phyloP scores from a whole-genome alignment of 345 rosid genomes.

The Euclidium syriacum region DNA sequence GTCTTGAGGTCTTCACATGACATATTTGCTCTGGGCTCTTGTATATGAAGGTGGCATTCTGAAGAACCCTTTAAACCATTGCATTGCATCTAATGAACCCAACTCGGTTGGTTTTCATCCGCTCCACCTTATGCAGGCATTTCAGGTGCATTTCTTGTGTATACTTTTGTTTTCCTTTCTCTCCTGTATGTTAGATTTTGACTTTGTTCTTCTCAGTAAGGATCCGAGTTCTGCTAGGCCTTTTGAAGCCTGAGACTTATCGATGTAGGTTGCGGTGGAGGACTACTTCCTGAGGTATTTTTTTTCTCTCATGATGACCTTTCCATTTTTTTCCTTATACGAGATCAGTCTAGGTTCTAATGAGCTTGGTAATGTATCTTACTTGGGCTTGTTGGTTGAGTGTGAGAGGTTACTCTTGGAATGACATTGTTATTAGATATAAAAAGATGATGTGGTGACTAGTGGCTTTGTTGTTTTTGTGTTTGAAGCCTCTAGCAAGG shows the following conservation, averaged over 20 bases:
- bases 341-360: neutral
- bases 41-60: slow-evolving; percentile 81
- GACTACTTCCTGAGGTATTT: slow-evolving; percentile 86
- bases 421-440: slow-evolving; percentile 1
- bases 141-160: slow-evolving; percentile 42
- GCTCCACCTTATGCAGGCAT: slow-evolving; percentile 87
- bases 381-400: neutral
- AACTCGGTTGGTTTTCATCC: slow-evolving; percentile 79
- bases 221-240: slow-evolving; percentile 68
- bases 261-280: slow-evolving; percentile 97
- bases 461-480: slow-evolving; percentile 11
- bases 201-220: slow-evolving; percentile 47
- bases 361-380: neutral
- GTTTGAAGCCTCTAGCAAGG: slow-evolving; percentile 85
- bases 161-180: neutral
- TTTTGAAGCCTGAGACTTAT: slow-evolving; percentile 63
- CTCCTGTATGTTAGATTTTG: neutral
- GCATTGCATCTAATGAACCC: slow-evolving; percentile 84
- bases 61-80: slow-evolving; percentile 88
- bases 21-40: neutral
- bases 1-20: neutral
- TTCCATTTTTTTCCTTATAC: neutral
- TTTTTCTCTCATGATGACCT: neutral
- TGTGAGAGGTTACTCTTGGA: neutral
- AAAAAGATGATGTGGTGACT: neutral